These are phyloP conservation scores for Austroboletus niveus DNA, from an alignment of 1,284 basidiomycete genomes.

Conservation along the genomic window DNA sequence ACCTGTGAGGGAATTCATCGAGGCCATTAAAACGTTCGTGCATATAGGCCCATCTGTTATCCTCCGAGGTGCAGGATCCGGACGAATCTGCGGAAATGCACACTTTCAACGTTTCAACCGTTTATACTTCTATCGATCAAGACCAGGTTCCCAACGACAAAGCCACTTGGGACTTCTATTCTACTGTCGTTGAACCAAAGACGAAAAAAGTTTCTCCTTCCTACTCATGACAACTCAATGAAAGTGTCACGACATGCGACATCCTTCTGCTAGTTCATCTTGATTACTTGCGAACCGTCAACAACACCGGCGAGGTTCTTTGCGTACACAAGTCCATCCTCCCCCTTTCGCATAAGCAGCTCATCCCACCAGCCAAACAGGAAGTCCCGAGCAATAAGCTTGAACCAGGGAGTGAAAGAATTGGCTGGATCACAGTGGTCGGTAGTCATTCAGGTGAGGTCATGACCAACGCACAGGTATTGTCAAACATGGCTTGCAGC, in stretches of 20 bases:
- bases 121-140: too few relatives aligned
- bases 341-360: conserved; percentile 63
- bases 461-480: conserved; percentile 53
- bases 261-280: conserved; percentile 53
- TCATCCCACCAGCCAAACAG: conserved; percentile 99
- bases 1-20: conserved; percentile 40
- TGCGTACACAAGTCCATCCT: conserved; percentile 62
- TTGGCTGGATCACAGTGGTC: conserved; percentile 51
- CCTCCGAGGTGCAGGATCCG: too few relatives aligned
- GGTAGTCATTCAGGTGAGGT: conserved; percentile 5
- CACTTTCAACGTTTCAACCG: too few relatives aligned
- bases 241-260: background rate
- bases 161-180: too few relatives aligned
- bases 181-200: too few relatives aligned
- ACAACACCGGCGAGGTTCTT: conserved; percentile 64
- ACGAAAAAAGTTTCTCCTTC: background rate
- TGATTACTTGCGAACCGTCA: conserved; percentile 76
- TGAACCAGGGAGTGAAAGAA: conserved; percentile 99
- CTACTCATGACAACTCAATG: background rate
- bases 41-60: too few relatives aligned
- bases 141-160: too few relatives aligned
- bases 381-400: conserved; percentile 95
- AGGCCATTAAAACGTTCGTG: too few relatives aligned
- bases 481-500: conserved; percentile 87
- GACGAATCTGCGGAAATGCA: too few relatives aligned